Evolutionary conservation across 2,329 filamentous ascomycete species (phyloP).

Genomic region (Hypoxylon rubiginosum): DNA sequence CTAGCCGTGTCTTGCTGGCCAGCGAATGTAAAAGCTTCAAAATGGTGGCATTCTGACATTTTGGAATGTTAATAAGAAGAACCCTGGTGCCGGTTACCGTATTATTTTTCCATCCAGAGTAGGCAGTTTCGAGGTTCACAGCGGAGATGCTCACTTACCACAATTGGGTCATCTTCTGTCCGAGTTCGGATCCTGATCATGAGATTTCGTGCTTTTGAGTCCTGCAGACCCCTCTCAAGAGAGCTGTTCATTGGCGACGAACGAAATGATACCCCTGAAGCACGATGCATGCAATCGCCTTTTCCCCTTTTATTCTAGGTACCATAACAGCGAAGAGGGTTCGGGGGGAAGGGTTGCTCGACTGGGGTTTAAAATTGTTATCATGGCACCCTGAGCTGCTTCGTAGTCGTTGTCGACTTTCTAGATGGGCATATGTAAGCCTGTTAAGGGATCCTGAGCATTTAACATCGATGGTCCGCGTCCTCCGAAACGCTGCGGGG

Average conservation of each 20-base stretch:
- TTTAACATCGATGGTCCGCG: background rate
- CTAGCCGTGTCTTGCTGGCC: constrained; percentile 43
- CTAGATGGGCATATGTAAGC: too few relatives aligned
- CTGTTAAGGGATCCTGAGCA: too few relatives aligned
- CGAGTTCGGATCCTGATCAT: background rate
- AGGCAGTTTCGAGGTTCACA: background rate
- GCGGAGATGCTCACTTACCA: background rate
- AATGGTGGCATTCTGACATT: constrained; percentile 14
- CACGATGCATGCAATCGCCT: background rate
- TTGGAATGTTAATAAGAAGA: constrained; percentile 9
- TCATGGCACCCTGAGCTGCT: too few relatives aligned
- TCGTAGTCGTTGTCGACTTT: too few relatives aligned
- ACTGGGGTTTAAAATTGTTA: too few relatives aligned
- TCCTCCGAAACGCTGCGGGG: background rate
- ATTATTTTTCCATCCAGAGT: too few relatives aligned
- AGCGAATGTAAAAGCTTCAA: constrained; percentile 41
- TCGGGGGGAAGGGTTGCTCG: too few relatives aligned
- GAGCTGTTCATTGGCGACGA: background rate
- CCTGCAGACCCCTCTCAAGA: constrained; percentile 1
- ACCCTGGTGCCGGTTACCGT: background rate
- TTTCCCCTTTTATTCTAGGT: too few relatives aligned
- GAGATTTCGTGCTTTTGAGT: constrained; percentile 27
- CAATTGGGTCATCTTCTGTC: background rate
- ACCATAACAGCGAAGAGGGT: too few relatives aligned
- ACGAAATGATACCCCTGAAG: background rate